Percentiles rank a stretch among this genome's conserved stretches.
Evolutionary conservation across 345 rosid species (phyloP).

Genomic region (Microcos paniculata): DNA sequence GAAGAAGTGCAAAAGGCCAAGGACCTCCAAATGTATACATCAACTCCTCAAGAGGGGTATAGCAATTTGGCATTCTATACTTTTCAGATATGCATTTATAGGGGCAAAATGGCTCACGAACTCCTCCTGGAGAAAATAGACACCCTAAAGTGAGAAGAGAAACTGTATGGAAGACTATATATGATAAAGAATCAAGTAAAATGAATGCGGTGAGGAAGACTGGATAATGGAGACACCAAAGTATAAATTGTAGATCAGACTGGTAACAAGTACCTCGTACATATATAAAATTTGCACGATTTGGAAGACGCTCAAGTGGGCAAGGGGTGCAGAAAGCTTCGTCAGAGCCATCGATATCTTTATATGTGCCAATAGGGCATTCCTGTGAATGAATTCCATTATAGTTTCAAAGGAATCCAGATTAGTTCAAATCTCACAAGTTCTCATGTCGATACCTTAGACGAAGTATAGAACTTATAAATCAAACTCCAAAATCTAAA

Average conservation of each 20-base stretch:
- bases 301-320: constrained; percentile 75
- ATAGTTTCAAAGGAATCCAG: neutral
- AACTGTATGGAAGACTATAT: neutral
- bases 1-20: constrained; percentile 70
- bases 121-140: constrained; percentile 71
- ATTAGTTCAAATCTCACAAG: neutral
- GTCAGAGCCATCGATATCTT: constrained; percentile 84
- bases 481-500: neutral
- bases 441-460: neutral
- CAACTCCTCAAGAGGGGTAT: constrained; percentile 94
- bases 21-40: constrained; percentile 94
- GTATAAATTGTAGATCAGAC: neutral
- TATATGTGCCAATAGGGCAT: constrained; percentile 95
- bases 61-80: constrained; percentile 96
- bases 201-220: constrained; percentile 14
- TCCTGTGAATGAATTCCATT: constrained; percentile 48
- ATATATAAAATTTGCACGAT: constrained; percentile 73
- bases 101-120: constrained; percentile 63
- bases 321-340: constrained; percentile 81
- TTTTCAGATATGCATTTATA: constrained; percentile 86
- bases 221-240: constrained; percentile 14
- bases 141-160: constrained; percentile 21
- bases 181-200: neutral
- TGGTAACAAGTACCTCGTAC: constrained; percentile 61
- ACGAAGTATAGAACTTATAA: neutral